Percentiles rank a stretch among this genome's conserved stretches.
Evolutionary conservation across 2,329 filamentous ascomycete genomes (phyloP).

Genomic region (Sclerotiophoma versabilis): DNA sequence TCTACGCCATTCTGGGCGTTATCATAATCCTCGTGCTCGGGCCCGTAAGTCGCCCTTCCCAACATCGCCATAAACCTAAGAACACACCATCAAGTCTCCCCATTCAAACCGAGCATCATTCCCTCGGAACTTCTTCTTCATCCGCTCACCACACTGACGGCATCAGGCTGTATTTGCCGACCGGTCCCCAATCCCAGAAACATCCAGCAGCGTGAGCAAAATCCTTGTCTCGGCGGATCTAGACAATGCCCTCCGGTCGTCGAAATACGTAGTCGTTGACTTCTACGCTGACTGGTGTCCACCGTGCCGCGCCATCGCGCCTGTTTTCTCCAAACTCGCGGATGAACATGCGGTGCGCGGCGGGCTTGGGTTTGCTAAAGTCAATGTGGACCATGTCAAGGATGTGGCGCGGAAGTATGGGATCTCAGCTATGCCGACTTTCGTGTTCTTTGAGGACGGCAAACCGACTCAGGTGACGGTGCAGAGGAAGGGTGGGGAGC

Average conservation of each 20-base stretch:
- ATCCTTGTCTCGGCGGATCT: neutral
- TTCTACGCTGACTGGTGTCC: conserved; percentile 57
- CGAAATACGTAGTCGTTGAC: conserved; percentile 12
- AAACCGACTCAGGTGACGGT: conserved; percentile 22
- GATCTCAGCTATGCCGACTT: conserved; percentile 52
- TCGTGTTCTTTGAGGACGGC: conserved; percentile 27
- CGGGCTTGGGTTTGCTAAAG: conserved; percentile 60
- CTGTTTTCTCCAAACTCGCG: conserved; percentile 59
- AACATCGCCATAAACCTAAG: no score
- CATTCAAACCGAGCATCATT: no score
- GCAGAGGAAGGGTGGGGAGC: conserved; percentile 9
- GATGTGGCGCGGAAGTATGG: conserved; percentile 55
- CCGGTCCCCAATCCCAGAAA: conserved; percentile 13
- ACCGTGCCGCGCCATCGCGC: conserved; percentile 61
- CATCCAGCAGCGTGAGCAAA: conserved; percentile 7
- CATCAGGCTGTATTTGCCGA: conserved; percentile 14
- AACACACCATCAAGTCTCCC: no score
- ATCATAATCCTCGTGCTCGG: conserved; percentile 12
- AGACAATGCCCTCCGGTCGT: neutral
- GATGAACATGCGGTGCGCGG: conserved; percentile 52
- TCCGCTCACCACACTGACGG: neutral
- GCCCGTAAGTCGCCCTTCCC: conserved; percentile 1
- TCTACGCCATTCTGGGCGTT: conserved; percentile 13
- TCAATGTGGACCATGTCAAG: conserved; percentile 60
- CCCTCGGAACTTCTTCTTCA: neutral